Percentiles rank a stretch among this genome's conserved stretches.
phyloP scores from a whole-genome alignment of 176 grass and related monocot species.

The Stipa capillata region DNA sequence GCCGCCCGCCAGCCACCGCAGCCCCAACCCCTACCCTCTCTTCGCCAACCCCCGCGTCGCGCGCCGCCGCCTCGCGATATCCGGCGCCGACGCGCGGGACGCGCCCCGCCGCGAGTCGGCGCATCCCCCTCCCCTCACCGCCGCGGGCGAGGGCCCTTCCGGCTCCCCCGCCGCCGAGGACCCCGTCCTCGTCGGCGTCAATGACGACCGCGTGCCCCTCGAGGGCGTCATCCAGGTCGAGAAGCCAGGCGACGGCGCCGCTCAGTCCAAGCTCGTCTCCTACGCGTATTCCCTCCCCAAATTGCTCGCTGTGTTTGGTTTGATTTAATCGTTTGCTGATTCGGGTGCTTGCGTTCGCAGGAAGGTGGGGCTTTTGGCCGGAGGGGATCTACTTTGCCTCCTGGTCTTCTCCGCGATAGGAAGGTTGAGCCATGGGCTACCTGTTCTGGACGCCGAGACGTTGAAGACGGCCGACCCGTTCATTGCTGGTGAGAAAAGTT shows the following conservation, averaged over 20 bases:
- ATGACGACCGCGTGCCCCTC: conserved; percentile 57
- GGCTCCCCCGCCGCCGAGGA: conserved; percentile 19
- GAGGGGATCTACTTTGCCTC: conserved; percentile 82
- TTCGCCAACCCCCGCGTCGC: conserved; percentile 31
- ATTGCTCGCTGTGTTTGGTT: not conserved
- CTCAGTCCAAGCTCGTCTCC: conserved; percentile 64
- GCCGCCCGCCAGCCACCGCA: conserved; percentile 7
- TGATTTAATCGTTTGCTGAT: not conserved
- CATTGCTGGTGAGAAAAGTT: conserved; percentile 52
- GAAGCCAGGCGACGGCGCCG: conserved; percentile 21
- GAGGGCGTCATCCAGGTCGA: conserved; percentile 86
- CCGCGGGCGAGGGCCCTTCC: conserved; percentile 36
- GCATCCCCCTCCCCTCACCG: not conserved
- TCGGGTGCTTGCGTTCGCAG: conserved; percentile 22
- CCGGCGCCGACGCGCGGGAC: conserved; percentile 7
- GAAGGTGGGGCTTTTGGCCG: conserved; percentile 61
- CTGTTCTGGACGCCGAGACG: conserved; percentile 61
- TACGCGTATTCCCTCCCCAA: conserved; percentile 50
- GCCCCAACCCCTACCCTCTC: conserved; percentile 41
- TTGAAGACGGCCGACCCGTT: conserved; percentile 82
- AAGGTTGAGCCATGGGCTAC: conserved; percentile 84
- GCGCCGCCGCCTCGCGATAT: conserved; percentile 31
- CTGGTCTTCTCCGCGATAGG: conserved; percentile 75
- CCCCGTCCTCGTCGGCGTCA: conserved; percentile 31
- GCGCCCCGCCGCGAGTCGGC: conserved; percentile 4